These are phyloP conservation scores for Chrysanthemum seticuspe DNA, from an alignment of 129 eudicot genomes.

Conservation along the genomic window DNA sequence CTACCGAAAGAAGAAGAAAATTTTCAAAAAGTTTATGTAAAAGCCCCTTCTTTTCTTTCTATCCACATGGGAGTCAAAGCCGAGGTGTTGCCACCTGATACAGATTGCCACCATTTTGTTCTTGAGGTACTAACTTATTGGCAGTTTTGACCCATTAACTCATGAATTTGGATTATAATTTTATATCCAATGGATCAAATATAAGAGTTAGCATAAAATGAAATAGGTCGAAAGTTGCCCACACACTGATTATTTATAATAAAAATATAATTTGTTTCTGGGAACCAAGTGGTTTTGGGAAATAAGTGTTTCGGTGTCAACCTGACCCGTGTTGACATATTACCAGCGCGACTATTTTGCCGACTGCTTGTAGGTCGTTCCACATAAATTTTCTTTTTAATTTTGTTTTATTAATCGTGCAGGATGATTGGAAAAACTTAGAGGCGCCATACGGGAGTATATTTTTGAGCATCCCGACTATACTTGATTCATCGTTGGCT, in stretches of 20 bases:
- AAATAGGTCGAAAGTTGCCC: background rate
- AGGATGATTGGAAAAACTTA: constrained; percentile 84
- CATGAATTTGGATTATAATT: background rate
- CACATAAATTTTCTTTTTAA: background rate
- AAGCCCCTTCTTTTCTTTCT: constrained; percentile 98
- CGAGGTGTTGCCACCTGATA: constrained; percentile 79
- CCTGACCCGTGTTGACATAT: background rate
- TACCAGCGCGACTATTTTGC: background rate
- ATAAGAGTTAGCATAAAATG: background rate
- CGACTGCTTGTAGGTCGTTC: constrained; percentile 4
- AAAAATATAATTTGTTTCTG: too few relatives aligned
- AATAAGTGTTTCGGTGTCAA: background rate
- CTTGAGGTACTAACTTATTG: constrained; percentile 64
- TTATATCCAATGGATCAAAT: background rate
- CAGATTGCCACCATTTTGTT: constrained; percentile 97
- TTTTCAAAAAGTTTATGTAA: constrained; percentile 81
- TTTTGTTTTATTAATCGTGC: background rate
- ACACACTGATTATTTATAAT: too few relatives aligned
- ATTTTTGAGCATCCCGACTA: constrained; percentile 96
- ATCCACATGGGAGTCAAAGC: constrained; percentile 97
- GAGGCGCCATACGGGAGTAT: constrained; percentile 94
- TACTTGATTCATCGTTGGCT: constrained; percentile 92
- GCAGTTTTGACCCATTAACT: background rate
- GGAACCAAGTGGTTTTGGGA: background rate
- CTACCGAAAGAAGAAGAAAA: constrained; percentile 89